These are phyloP conservation scores for Cicer judaicum DNA, from an alignment of 306 rosid species.

Conservation along the genomic window DNA sequence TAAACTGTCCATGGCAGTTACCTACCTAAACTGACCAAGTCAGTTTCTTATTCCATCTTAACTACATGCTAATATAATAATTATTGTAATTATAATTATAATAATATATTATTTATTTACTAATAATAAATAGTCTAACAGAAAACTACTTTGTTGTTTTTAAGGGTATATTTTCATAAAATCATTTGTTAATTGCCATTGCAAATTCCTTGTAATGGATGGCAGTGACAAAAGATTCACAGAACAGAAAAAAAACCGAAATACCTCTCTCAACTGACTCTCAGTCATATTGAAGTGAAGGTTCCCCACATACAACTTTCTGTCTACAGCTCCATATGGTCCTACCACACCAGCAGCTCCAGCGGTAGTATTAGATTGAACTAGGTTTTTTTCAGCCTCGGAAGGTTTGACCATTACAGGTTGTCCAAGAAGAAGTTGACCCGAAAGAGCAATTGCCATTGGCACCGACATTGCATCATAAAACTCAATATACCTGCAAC, in stretches of 20 bases:
- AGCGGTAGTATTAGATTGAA: conserved; percentile 76
- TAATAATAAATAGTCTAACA: too few species aligned
- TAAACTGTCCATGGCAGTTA: too few species aligned
- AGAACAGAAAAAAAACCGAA: conserved; percentile 16
- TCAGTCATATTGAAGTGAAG: conserved; percentile 99
- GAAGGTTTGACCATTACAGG: conserved; percentile 99
- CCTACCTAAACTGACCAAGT: too few species aligned
- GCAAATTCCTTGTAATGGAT: conserved; percentile 11
- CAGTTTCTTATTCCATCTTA: too few species aligned
- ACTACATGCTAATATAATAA: too few species aligned
- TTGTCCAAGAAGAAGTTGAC: conserved; percentile 93
- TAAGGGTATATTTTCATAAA: background rate
- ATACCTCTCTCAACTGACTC: conserved; percentile 94
- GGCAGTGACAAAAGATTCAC: conserved; percentile 18
- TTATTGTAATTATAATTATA: too few species aligned
- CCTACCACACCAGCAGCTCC: conserved; percentile 75
- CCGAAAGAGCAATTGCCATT: conserved; percentile 97
- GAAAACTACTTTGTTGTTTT: conserved; percentile 1
- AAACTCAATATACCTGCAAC: conserved; percentile 96
- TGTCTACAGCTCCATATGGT: conserved; percentile 94
- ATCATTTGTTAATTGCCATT: conserved; percentile 3
- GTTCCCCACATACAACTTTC: conserved; percentile 95
- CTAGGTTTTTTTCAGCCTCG: conserved; percentile 98
- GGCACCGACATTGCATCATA: conserved; percentile 99
- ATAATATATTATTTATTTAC: too few species aligned